Base-by-base conservation (phyloP, 768 basidiomycete genomes). In the Tubosaeta sp. region DNA sequence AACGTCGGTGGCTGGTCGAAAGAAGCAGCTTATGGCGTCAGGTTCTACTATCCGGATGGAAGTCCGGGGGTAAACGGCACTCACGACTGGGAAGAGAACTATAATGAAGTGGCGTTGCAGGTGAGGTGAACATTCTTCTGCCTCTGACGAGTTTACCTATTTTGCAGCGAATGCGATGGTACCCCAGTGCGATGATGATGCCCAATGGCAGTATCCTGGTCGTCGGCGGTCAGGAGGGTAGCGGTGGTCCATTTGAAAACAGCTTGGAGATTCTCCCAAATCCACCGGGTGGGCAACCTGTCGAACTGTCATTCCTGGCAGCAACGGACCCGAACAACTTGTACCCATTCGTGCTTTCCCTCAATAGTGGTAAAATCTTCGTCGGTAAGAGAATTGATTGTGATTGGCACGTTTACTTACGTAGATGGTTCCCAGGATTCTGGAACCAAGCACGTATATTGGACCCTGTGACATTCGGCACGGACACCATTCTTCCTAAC, bases 361-460 rank as follows among this genome's bases (percentile, higher is more conserved):
- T 91, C 13, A 87, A 88, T 0, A 83, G 82, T 41, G 80, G 80
- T 2, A 76, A 76, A 34, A 69, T 91, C 59, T 90, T 91, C 63
- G 75, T 86, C 35, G 84, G 88, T 86, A 47, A 80, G 69, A 9
- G 35, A 16, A 32, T n/a, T 45, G 7, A 35, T n/a, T n/a, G n/a
- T 11, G 2, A 32, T 22, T 37, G 7, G 17, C 9, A 6, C 2
- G 6, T 37, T 1, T 12, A n/a, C 48, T 45, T 25, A 46, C 39
- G 19, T 16, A 11, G 3, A 12, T 35, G 2, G 13, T 4, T 11
- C 27, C 27, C 88, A n/a, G 86, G 76, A 1, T 90, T 89, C 61
- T 90, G 83, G 71, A 91, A 91, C 56, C 86, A 91, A 66, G 89
- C 88, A 1, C n/a, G n/a, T n/a, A 79, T 91, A 53, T 72, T 91